Base-by-base conservation (phyloP, 2,329 filamentous ascomycete genomes). In the Penicillium fuscoglaucum region DNA sequence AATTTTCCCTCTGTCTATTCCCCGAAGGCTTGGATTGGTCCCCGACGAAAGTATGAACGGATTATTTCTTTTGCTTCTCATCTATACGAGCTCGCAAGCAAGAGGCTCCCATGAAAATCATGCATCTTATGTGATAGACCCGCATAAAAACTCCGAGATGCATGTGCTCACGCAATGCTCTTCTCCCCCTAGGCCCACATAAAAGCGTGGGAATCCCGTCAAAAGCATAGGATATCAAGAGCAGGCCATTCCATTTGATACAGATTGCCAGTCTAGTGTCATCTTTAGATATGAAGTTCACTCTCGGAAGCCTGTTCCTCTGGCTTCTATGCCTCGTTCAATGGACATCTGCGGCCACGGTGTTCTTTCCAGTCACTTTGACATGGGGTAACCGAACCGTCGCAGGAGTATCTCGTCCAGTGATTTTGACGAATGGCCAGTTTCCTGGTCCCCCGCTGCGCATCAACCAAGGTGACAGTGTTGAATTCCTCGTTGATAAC, bases 351-450 rank as follows among this genome's bases (percentile, higher is more conserved):
- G 61, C 63, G 1, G 61, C 58, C 10, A 62, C 61, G 1, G 61
- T 66, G 3, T 60, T 60, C 43, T 66, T 68, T 52, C 53, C 66
- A n/a, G 47, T 62, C 24, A 49, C 43, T 24, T 52, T 72, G 35
- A 70, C 70, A 10, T 72, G 67, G 65, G 63, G 64, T 3, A 60
- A 66, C n/a, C 48, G 56, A 24, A 62, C 57, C 4, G 61, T 70
- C 15, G 66, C 68, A 26, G 70, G 70, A 24, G 56, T 64, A 17
- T 51, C 61, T 6, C 64, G 68, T 46, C 66, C 63, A 33, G 58
- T 65, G 7, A 71, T 72, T 21, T 59, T 68, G 13, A 67, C 61
- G 17, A 74, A 73, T 52, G 67, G 68, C 0, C 68, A 70, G 19
- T 66, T 67, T 24, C 71, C 71, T 33, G 70, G 67, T 13, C 71